A percentile compares a stretch with the other conserved stretches of the same genome.
Conservation (phyloP, 2,329 filamentous ascomycete genomes). For the Diaporthe australafricana region DNA sequence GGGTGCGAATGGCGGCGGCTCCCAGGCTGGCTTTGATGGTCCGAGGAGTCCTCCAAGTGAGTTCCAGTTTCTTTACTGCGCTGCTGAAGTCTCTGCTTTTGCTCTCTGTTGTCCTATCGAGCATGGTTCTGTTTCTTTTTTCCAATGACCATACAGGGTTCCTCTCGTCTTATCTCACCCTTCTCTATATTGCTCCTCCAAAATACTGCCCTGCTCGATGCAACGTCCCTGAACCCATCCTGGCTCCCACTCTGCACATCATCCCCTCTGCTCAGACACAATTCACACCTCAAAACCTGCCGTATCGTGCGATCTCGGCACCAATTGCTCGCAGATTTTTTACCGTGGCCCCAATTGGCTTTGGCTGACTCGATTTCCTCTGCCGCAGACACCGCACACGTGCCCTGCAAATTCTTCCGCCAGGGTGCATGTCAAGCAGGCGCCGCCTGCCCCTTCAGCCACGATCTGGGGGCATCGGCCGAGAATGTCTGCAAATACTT, state of each 20-base stretch:
- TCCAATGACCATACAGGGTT: not conserved
- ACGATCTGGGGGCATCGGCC: slow-evolving; percentile 85
- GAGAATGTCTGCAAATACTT: slow-evolving; percentile 99
- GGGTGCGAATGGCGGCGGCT: not conserved
- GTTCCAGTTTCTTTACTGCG: slow-evolving; percentile 44
- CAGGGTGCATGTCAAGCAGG: slow-evolving; percentile 97
- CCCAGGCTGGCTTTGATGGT: slow-evolving; percentile 61
- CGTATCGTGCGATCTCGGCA: not conserved
- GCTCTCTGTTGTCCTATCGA: not conserved
- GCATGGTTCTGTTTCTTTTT: not conserved
- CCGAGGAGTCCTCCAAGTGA: slow-evolving; percentile 73
- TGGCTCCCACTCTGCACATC: not conserved
- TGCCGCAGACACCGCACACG: slow-evolving; percentile 88
- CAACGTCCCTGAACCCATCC: not conserved
- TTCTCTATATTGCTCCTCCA: not conserved
- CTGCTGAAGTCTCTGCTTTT: not conserved
- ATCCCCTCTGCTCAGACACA: not conserved
- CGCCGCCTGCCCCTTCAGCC: slow-evolving; percentile 94
- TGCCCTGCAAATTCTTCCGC: slow-evolving; percentile 99
- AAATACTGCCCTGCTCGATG: slow-evolving; percentile 6
- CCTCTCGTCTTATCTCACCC: not conserved
- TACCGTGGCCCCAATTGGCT: slow-evolving; percentile 22
- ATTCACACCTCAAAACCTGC: not conserved
- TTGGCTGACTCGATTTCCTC: slow-evolving; percentile 34
- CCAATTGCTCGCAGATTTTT: slow-evolving; percentile 7